Base-by-base conservation (phyloP, 768 basidiomycete species). In the Lactifluus pinguis region DNA sequence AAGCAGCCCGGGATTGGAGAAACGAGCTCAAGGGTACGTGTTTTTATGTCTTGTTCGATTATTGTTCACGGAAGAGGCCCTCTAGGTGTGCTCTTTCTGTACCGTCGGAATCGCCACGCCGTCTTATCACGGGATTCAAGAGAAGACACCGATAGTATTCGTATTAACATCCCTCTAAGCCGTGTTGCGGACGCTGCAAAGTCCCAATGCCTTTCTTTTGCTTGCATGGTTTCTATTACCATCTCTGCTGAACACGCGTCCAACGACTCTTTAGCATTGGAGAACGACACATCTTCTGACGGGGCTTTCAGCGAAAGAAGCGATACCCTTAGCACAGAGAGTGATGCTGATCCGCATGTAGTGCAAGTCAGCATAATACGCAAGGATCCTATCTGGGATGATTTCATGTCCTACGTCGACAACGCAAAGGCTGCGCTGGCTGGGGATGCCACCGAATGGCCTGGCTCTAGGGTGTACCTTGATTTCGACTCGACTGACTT, bases 1-100 rank as follows among this genome's bases (percentile, higher is more conserved):
- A 82, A 66, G 76, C 81, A 13, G 75, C 80, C 10, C 65, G 71
- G 34, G 77, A 76, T 15, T 83, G 82, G 81, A 71, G 76, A 42
- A 71, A 74, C 53, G 82, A 83, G 63, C 32, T 84, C 4, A 69
- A 69, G 47, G 79, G 80, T 75, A 54, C 25, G 70, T 60, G n/a
- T 3, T 58, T 53, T 15, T 32, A 15, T 56, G 1, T 32, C 19
- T 10, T 30, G 29, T 56, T 49, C 14, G 2, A 49, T 49, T 17
- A 50, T 49, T 57, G 29, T 34, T 34, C 53, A n/a, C 10, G 4
- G 29, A 13, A 48, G 15, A 19, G 53, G 10, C 41, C 56, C 34
- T 48, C 39, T 2, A 80, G 80, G 75, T 44, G 76, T 78, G 13
- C 42, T 81, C 10, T 80, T 77, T 66, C 67, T 79, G 10, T 74